phyloP scores from a whole-genome alignment of 2,329 filamentous ascomycete species.

The Fusarium foetens region DNA sequence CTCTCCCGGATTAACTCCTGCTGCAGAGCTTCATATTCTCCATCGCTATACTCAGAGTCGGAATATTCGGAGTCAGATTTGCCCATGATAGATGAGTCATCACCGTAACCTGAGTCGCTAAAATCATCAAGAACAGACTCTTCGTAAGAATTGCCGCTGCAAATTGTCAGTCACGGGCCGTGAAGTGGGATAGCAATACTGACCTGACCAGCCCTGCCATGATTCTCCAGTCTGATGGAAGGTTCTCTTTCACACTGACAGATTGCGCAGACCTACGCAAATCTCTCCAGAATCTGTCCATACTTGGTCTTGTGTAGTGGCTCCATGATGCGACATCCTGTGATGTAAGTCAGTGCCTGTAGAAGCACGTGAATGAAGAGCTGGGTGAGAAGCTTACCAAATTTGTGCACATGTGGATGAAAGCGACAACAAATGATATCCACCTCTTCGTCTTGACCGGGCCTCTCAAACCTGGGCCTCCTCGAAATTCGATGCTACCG shows the following conservation, averaged over 20 bases:
- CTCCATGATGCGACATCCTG: background rate
- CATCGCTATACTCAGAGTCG: background rate
- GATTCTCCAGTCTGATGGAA: background rate
- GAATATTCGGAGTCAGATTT: background rate
- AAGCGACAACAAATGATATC: background rate
- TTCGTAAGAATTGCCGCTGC: background rate
- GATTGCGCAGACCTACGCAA: background rate
- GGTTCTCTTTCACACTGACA: background rate
- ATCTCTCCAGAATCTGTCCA: background rate
- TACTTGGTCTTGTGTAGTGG: background rate
- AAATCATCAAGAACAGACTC: background rate
- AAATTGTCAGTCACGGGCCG: no score
- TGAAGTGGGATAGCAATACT: background rate
- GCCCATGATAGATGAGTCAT: background rate
- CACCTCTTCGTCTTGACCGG: background rate
- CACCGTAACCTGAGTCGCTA: background rate
- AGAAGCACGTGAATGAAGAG: fast-evolving
- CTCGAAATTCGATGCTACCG: background rate
- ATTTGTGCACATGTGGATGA: background rate
- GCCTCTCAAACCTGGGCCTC: background rate
- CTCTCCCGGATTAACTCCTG: background rate
- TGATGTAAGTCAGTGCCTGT: fast-evolving
- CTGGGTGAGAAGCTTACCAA: background rate
- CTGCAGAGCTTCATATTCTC: background rate
- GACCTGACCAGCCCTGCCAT: background rate